Conservation (phyloP, 192 early-diverging fungal species). For the Piromyces finnis region DNA sequence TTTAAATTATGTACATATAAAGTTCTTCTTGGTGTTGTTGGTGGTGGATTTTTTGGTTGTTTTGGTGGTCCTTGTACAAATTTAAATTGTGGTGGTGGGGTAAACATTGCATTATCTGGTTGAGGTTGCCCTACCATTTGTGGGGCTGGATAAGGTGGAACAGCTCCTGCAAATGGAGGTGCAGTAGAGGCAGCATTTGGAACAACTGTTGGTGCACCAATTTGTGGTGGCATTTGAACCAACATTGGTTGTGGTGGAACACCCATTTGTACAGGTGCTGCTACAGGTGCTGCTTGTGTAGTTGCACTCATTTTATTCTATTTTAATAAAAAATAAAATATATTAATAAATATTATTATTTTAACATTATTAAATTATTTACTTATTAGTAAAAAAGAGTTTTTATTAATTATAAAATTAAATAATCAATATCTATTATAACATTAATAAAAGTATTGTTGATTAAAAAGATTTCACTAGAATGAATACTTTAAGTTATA, state of each 20-base stretch:
- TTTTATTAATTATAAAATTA: too few species aligned
- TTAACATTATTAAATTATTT: too few species aligned
- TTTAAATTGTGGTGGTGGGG: background rate
- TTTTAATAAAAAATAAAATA: background rate
- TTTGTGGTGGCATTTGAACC: background rate
- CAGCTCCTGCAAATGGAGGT: background rate
- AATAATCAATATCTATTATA: too few species aligned
- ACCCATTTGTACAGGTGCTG: too few species aligned
- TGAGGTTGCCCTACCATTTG: background rate
- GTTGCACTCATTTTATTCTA: background rate
- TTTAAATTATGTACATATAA: conserved; percentile 70
- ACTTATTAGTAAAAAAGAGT: too few species aligned
- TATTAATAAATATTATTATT: too few species aligned
- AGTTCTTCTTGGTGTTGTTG: conserved; percentile 41
- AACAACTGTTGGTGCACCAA: background rate
- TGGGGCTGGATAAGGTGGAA: background rate
- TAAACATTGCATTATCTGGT: background rate
- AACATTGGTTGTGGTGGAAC: background rate
- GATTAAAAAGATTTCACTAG: too few species aligned
- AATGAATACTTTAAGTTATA: too few species aligned
- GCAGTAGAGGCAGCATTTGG: background rate
- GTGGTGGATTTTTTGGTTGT: conserved; percentile 34
- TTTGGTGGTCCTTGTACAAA: background rate
- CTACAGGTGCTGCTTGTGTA: too few species aligned
- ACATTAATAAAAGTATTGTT: too few species aligned